These are phyloP conservation scores for Termitomyces sp. DNA, from an alignment of 768 basidiomycete genomes.

Conservation along the genomic window DNA sequence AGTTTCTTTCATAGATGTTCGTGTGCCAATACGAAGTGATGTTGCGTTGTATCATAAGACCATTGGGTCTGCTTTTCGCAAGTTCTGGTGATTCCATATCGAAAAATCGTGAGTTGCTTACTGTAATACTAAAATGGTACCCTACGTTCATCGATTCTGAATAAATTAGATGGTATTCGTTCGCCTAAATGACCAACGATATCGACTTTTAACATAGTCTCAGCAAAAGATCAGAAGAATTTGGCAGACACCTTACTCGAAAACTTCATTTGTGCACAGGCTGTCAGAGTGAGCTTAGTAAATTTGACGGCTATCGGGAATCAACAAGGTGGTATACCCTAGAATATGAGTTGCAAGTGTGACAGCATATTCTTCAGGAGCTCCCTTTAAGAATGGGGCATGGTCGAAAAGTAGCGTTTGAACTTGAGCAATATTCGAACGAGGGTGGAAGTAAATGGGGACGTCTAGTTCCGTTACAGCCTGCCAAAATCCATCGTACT, in stretches of 20 bases:
- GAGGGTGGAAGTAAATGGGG: slow-evolving; percentile 34
- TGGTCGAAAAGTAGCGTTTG: slow-evolving; percentile 22
- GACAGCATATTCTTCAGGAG: slow-evolving; percentile 31
- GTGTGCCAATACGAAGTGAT: slow-evolving; percentile 31
- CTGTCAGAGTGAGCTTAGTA: slow-evolving; percentile 6
- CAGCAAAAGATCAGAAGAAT: not conserved
- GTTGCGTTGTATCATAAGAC: slow-evolving; percentile 33
- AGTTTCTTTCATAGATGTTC: slow-evolving; percentile 36
- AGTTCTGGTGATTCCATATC: slow-evolving; percentile 20
- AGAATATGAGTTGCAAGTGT: slow-evolving; percentile 34
- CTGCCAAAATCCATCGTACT: slow-evolving; percentile 33
- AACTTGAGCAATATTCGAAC: slow-evolving; percentile 22
- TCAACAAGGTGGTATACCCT: slow-evolving; percentile 18
- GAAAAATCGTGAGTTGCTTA: not conserved
- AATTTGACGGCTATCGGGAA: not conserved
- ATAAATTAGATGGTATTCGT: slow-evolving; percentile 34
- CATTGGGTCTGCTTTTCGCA: slow-evolving; percentile 17
- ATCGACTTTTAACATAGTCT: slow-evolving; percentile 24
- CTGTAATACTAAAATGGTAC: not conserved
- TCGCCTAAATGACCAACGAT: slow-evolving; percentile 40
- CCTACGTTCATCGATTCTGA: slow-evolving; percentile 33
- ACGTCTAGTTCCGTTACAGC: slow-evolving; percentile 31
- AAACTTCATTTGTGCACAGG: slow-evolving; percentile 32
- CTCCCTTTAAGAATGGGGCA: slow-evolving; percentile 26
- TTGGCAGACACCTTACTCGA: slow-evolving; percentile 22